These are phyloP conservation scores for Candida sp. DNA, from an alignment of 1,139 yeast species.

Conservation along the genomic window DNA sequence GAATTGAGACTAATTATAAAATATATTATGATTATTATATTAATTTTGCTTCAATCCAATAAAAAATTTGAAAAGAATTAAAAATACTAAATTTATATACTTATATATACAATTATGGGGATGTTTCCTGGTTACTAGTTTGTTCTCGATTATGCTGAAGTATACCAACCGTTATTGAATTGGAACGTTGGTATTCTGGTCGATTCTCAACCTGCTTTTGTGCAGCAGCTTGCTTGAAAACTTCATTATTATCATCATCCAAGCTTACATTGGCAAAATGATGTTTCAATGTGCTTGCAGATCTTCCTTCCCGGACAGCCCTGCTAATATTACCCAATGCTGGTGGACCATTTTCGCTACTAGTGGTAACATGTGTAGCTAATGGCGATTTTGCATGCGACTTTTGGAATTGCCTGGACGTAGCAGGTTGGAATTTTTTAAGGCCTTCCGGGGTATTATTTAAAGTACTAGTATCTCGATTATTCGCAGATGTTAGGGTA, in stretches of 20 bases:
- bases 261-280: not conserved
- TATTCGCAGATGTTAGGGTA: not conserved
- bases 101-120: too few relatives aligned
- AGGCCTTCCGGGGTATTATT: not conserved
- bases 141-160: slow-evolving; percentile 23
- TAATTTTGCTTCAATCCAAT: too few relatives aligned
- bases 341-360: not conserved
- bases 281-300: not conserved
- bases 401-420: not conserved
- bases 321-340: not conserved
- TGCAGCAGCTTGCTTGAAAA: slow-evolving; percentile 16
- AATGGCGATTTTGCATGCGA: not conserved
- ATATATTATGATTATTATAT: too few relatives aligned
- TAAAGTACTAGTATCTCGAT: slow-evolving; percentile 3
- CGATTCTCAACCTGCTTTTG: slow-evolving; percentile 18
- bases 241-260: slow-evolving; percentile 29
- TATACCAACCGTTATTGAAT: slow-evolving; percentile 40
- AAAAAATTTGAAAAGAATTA: too few relatives aligned
- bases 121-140: not conserved
- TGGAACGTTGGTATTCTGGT: slow-evolving; percentile 34
- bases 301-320: not conserved
- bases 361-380: slow-evolving; percentile 2
- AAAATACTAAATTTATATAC: too few relatives aligned
- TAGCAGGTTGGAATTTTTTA: not conserved
- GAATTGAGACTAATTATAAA: too few relatives aligned